Base-by-base conservation (phyloP, 148 eudicot genomes). In the Spergularia bocconei region DNA sequence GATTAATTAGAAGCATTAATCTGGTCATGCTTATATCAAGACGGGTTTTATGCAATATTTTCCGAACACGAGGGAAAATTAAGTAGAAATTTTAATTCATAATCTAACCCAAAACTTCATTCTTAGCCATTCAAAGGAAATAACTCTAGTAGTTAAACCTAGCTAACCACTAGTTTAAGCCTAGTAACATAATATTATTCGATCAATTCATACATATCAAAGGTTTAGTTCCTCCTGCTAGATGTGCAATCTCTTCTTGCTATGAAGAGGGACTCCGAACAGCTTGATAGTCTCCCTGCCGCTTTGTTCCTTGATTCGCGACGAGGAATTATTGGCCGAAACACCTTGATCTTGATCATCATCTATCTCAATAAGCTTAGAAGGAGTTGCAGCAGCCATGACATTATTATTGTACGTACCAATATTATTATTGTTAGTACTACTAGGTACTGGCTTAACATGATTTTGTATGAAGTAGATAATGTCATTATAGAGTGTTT, bases 381-480 rank as follows among this genome's bases (percentile, higher is more conserved):
- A 68, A 47, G 84, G 80, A 64, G 84, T 74, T 17, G 63, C 50
- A 15, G 19, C 51, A 16, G n/a, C 63, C 70, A 71, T 62, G 67
- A 69, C 75, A 81, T 69, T 76, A 52, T 61, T 41, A 20, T 38
- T 64, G 38, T 64, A 36, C 14, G 16, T 36, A 33, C 15, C 33
- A 63, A 1, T 64, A 55, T 12, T 71, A 29, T 38, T 75, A 63
- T 60, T 67, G 23, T 23, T 74, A 50, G 55, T 76, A 51, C 44
- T 68, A 68, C 70, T 73, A 25, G 80, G 84, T 1, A 77, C 78
- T 8, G 84, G 84, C 29, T 86, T 83, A 20, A 86, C 88, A 67
- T 86, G 88, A 33, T 86, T 86, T 69, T 86, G 88, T 39, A 86
- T 83, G 70, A 86, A 86, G 56, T 86, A 86, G 12, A 86, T 81